phyloP scores from a whole-genome alignment of 208 protist genomes.

The Herpetomonas samuelpessoai region DNA sequence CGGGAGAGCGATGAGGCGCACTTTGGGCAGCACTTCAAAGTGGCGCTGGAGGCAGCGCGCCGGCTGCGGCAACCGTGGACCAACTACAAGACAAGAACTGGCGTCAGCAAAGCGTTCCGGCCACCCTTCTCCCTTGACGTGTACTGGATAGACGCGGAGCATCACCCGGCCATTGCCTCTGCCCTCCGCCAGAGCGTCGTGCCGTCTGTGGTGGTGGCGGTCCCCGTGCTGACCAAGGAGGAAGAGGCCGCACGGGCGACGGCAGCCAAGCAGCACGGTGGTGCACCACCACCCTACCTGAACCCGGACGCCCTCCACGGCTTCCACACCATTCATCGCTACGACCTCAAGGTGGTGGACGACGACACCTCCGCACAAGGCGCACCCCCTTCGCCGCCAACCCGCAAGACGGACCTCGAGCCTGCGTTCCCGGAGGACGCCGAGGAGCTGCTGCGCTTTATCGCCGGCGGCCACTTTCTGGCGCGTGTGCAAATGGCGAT shows the following conservation, averaged over 20 bases:
- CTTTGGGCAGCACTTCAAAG: slow-evolving; percentile 33
- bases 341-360: slow-evolving; percentile 28
- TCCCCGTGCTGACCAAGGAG: slow-evolving; percentile 21
- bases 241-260: slow-evolving; percentile 1
- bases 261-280: background rate
- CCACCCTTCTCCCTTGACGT: slow-evolving; percentile 14
- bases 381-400: slow-evolving; percentile 10
- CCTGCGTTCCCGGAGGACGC: slow-evolving; percentile 29
- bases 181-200: slow-evolving; percentile 22
- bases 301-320: slow-evolving; percentile 16
- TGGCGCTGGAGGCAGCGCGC: slow-evolving; percentile 21
- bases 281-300: slow-evolving; percentile 9
- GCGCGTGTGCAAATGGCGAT: slow-evolving; percentile 11
- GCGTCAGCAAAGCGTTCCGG: slow-evolving; percentile 16
- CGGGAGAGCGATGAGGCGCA: slow-evolving; percentile 34
- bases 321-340: slow-evolving; percentile 27
- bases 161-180: slow-evolving; percentile 23
- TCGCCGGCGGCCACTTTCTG: slow-evolving; percentile 22
- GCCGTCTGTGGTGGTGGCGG: slow-evolving; percentile 26
- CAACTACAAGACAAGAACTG: slow-evolving; percentile 16
- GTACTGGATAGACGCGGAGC: slow-evolving; percentile 52
- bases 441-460: slow-evolving; percentile 34
- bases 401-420: slow-evolving; percentile 18
- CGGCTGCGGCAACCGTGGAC: slow-evolving; percentile 16
- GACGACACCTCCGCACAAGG: background rate